phyloP scores from a whole-genome alignment of 257 asterid species.

The Verbascum thapsus region DNA sequence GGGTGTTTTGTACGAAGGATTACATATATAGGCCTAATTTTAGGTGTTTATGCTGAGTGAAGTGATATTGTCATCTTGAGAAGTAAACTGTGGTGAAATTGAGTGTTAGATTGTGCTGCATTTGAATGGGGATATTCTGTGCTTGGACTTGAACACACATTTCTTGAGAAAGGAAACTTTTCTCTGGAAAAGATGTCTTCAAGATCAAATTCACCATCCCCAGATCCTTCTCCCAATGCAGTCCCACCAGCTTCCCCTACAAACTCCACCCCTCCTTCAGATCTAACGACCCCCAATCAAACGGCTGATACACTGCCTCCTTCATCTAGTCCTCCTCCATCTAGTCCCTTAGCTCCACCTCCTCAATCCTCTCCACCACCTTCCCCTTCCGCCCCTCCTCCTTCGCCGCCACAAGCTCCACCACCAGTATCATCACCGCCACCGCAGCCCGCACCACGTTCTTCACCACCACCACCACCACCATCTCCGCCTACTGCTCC shows the following conservation, averaged over 20 bases:
- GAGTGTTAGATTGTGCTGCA: constrained; percentile 23
- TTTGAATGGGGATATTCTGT: constrained; percentile 30
- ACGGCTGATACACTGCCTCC: constrained; percentile 14
- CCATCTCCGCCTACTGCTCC: constrained; percentile 40
- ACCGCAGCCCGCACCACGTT: constrained; percentile 39
- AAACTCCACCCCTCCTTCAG: constrained; percentile 36
- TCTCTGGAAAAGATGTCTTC: constrained; percentile 35
- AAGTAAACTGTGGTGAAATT: constrained; percentile 15
- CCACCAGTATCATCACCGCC: constrained; percentile 33
- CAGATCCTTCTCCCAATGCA: constrained; percentile 42
- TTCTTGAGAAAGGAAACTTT: constrained; percentile 20
- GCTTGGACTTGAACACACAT: constrained; percentile 24
- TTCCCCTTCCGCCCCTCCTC: constrained; percentile 33
- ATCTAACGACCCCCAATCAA: not conserved
- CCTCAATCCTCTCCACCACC: constrained; percentile 28
- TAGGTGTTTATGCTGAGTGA: constrained; percentile 13
- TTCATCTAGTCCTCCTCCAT: constrained; percentile 31
- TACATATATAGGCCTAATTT: constrained; percentile 2
- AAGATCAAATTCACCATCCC: constrained; percentile 40
- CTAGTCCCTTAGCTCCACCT: constrained; percentile 45
- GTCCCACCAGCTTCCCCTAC: constrained; percentile 40
- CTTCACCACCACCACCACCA: constrained; percentile 49
- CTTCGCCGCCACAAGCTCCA: constrained; percentile 40
- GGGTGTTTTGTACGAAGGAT: constrained; percentile 10
- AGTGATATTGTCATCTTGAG: not conserved